Percentiles rank a stretch among this genome's conserved stretches.
phyloP scores from a whole-genome alignment of 2,329 filamentous ascomycete genomes.

The Karstenula rhodostoma region DNA sequence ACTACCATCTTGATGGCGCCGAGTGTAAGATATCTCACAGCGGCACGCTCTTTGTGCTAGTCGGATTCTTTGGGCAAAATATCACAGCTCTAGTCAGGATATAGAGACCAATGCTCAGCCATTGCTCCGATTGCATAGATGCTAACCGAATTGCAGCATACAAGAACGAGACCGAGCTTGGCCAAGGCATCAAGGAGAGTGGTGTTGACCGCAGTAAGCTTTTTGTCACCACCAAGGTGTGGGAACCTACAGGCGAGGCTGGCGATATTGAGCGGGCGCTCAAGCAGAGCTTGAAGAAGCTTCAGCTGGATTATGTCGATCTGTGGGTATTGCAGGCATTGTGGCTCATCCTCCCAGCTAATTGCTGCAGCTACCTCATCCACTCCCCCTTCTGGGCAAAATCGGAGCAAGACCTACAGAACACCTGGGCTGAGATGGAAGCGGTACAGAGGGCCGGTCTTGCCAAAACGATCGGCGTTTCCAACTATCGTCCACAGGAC shows the following conservation, averaged over 20 bases:
- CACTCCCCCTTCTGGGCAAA: slow-evolving; percentile 67
- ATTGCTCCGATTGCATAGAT: background rate
- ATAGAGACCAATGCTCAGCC: background rate
- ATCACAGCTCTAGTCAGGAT: too few species aligned
- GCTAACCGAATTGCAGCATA: slow-evolving; percentile 48
- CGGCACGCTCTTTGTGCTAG: background rate
- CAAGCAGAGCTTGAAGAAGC: slow-evolving; percentile 64
- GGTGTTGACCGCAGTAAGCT: slow-evolving; percentile 57
- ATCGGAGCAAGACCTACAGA: slow-evolving; percentile 62
- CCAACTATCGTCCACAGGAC: slow-evolving; percentile 64
- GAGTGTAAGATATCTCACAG: slow-evolving; percentile 60
- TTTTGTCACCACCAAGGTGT: slow-evolving; percentile 65
- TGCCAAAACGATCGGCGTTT: slow-evolving; percentile 68
- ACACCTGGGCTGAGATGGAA: slow-evolving; percentile 69
- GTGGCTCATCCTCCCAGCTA: background rate
- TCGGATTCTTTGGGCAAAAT: too few species aligned
- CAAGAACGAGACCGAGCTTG: slow-evolving; percentile 61
- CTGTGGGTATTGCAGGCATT: slow-evolving; percentile 54
- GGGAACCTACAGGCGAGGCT: slow-evolving; percentile 52
- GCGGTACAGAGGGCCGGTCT: slow-evolving; percentile 64
- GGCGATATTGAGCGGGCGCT: slow-evolving; percentile 64
- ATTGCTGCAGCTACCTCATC: slow-evolving; percentile 62
- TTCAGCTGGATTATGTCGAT: slow-evolving; percentile 69
- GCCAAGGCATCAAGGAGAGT: slow-evolving; percentile 56
- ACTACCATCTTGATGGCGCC: slow-evolving; percentile 77